Evolutionary conservation across 2,329 filamentous ascomycete species (phyloP), one percentile per base, ranked within the genome.

Genomic region (Reticulascus tulasneorum): DNA sequence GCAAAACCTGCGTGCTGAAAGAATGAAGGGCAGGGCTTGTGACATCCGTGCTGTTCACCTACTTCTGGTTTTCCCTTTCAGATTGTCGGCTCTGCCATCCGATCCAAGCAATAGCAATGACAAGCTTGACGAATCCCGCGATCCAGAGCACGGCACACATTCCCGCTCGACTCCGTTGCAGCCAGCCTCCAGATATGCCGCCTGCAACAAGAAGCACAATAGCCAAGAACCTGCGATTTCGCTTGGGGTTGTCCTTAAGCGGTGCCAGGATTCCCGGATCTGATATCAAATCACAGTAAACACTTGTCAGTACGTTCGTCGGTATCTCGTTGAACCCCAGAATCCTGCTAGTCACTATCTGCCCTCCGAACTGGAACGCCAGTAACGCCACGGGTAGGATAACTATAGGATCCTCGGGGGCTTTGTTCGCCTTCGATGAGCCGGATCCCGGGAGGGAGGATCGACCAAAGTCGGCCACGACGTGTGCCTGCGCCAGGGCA

Each of bases 291-390:
- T 76, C 73, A 48, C 67, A 73, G 48, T 75, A 73, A 24, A 73
- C 55, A 37, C 66, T 71, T n/a, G 73, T 77, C 24, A 76, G 50
- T 9, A 77, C 73, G 30, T 69, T 72, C 1, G 73, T 71, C 2
- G 73, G 73, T 28, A 77, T 56, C 51, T 76, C 73, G 37, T 69
- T 70, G 47, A 69, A 71, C 8, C 70, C 70, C 15, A 77, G 56
- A 10, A 64, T 53, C 13, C 73, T 60, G 23, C 64, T 69, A 23
- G 59, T 59, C 15, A 71, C 70, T 40, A 76, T 75, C 52, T 76
- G 71, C 26, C 72, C 71, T 4, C 69, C 71, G 30, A 62, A 64
- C 47, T 77, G 71, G 45, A 76, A 72, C 4, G 73, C 72, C 2
- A 80, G 57, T 20, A 73, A 61, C 1, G 53, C 60, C 8, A 75